A percentile compares a stretch with the other conserved stretches of the same genome.
These are phyloP conservation scores for Bipolaris oryzae DNA, from an alignment of 2,329 filamentous ascomycete genomes.

Conservation along the genomic window DNA sequence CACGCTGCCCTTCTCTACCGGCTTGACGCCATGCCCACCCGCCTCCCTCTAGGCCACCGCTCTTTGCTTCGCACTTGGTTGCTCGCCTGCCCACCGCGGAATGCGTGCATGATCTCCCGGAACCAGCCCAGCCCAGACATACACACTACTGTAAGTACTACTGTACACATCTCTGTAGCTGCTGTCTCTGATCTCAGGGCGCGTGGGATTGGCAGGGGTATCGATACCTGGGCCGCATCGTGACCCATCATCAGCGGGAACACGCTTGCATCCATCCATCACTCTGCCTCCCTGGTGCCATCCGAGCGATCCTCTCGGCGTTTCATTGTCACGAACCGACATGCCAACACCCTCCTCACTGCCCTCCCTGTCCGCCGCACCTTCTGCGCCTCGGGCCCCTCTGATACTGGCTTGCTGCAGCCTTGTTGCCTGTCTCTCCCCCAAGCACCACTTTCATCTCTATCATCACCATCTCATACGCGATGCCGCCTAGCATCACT, in stretches of 20 bases:
- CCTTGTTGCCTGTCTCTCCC: neutral
- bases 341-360: conserved; percentile 30
- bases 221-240: conserved; percentile 28
- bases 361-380: conserved; percentile 18
- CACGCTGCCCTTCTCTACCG: neutral
- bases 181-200: conserved; percentile 35
- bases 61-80: neutral
- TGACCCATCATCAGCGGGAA: conserved; percentile 34
- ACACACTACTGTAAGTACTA: too few relatives aligned
- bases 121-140: conserved; percentile 16
- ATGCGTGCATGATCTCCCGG: conserved; percentile 46
- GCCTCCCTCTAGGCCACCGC: neutral
- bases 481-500: neutral
- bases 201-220: conserved; percentile 39
- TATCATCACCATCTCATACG: neutral
- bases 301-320: conserved; percentile 39
- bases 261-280: conserved; percentile 30
- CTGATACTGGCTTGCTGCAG: neutral
- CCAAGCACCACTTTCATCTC: too few relatives aligned
- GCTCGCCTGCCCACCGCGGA: conserved; percentile 18
- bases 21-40: neutral
- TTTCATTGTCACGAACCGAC: conserved; percentile 29
- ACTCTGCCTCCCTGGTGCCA: conserved; percentile 27
- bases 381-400: neutral
- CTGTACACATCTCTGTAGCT: neutral